Percentiles rank a stretch among this genome's conserved stretches.
Conservation (phyloP, 2,329 filamentous ascomycete species). For the Pyrenophora seminiperda region DNA sequence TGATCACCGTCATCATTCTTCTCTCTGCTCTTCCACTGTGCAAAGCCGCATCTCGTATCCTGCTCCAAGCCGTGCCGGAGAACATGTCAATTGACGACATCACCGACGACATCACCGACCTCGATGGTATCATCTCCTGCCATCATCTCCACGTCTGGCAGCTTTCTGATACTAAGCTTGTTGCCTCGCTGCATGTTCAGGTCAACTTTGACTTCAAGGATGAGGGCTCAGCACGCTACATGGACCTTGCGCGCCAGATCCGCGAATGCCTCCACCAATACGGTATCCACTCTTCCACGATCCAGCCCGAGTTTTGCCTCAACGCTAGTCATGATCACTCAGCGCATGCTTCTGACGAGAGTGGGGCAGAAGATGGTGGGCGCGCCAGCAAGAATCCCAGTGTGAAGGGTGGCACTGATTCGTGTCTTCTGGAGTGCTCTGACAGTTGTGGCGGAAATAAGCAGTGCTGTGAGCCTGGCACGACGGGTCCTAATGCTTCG, state of each 20-base stretch:
- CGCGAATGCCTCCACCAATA: slow-evolving; percentile 90
- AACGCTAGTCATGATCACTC: slow-evolving; percentile 53
- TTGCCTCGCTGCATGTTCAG: slow-evolving; percentile 92
- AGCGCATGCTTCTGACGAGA: slow-evolving; percentile 38
- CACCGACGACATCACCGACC: slow-evolving; percentile 83
- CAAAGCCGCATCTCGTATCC: slow-evolving; percentile 79
- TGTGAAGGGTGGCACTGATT: slow-evolving; percentile 42
- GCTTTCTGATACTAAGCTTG: slow-evolving; percentile 89
- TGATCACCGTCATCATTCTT: slow-evolving; percentile 82
- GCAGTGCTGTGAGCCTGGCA: slow-evolving; percentile 50
- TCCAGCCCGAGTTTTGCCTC: slow-evolving; percentile 82
- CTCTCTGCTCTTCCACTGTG: slow-evolving; percentile 79
- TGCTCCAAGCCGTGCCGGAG: slow-evolving; percentile 91
- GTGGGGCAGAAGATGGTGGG: slow-evolving; percentile 36
- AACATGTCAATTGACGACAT: slow-evolving; percentile 89
- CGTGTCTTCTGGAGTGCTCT: slow-evolving; percentile 52
- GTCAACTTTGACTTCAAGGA: slow-evolving; percentile 88
- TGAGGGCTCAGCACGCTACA: slow-evolving; percentile 78
- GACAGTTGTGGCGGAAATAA: slow-evolving; percentile 51
- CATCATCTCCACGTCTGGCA: slow-evolving; percentile 99
- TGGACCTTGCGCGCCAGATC: slow-evolving; percentile 83
- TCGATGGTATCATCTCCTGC: slow-evolving; percentile 85
- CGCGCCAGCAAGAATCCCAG: slow-evolving; percentile 44
- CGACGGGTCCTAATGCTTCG: slow-evolving; percentile 30
- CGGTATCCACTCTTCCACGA: slow-evolving; percentile 95